Conservation (phyloP, 2,329 filamentous ascomycete genomes). For the Cordyceps cateniannulata region DNA sequence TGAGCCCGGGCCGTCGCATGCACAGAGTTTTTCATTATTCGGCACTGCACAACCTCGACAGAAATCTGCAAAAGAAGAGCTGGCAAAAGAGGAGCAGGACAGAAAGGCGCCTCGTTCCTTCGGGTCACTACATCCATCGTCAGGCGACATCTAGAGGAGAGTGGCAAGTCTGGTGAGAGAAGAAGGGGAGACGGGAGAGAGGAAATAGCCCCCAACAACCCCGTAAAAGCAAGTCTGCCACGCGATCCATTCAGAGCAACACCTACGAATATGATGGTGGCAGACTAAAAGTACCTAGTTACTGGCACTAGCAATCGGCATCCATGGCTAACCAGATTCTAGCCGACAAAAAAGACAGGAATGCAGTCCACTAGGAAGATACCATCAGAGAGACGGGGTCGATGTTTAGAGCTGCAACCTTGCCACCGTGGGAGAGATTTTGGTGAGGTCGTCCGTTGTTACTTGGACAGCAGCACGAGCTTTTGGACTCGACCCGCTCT, state of each 20-base stretch:
- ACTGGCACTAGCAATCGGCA: background rate
- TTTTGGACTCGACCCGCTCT: slow-evolving; percentile 6
- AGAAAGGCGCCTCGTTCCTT: background rate
- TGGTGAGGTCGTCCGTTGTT: background rate
- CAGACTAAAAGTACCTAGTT: too few species aligned
- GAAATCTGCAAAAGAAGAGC: too few species aligned
- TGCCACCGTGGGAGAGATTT: background rate
- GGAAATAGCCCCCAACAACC: background rate
- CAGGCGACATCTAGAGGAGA: background rate
- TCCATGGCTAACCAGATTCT: too few species aligned
- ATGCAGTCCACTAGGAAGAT: background rate
- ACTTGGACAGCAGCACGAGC: background rate
- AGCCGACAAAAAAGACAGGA: too few species aligned
- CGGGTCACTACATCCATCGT: background rate
- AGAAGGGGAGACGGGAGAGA: background rate
- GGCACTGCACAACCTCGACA: too few species aligned
- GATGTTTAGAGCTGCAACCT: background rate
- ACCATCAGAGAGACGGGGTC: background rate
- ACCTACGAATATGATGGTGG: background rate
- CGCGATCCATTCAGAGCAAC: background rate
- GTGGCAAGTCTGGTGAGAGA: background rate
- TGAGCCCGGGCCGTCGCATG: background rate
- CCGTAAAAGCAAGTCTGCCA: background rate
- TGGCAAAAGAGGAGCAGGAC: background rate
- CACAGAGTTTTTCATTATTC: background rate